Base-by-base conservation (phyloP, 257 asterid genomes). In the Salvia rosmarinus region DNA sequence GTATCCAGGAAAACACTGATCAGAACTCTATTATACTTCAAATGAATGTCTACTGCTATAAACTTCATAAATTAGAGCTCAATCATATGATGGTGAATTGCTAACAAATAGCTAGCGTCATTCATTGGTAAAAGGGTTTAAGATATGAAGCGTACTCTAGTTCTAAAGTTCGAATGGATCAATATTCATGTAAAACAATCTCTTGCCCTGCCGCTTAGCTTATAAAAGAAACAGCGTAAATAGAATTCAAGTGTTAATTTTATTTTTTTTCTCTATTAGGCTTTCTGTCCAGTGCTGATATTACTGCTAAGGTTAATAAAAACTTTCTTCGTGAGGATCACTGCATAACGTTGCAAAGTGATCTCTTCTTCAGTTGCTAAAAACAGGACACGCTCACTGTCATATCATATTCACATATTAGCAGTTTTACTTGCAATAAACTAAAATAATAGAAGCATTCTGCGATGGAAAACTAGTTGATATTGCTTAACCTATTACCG, bases 1-100 rank as follows among this genome's bases (percentile, higher is more conserved):
- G 70, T 9, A 37, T 71, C 44, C 71, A 75, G 20, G 58, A 54
- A 42, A 70, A 14, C 9, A 60, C 28, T 25, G 60, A 64, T 64
- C 52, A 58, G 72, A 32, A 13, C 32, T 23, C 59, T 57, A 14
- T 13, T 21, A 10, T n/a, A 64, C 37, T 14, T 20, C 20, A 4
- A 40, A 17, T 9, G 17, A 21, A 37, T 43, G 47, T 14, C 17
- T 23, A 42, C 11, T 17, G 11, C 49, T 13, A 30, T 25, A 59
- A 67, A 14, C 19, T 21, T 35, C n/a, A 49, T 37, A 40, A 30
- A 32, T 17, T 5, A 39, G 21, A 68, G 30, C 59, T 50, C 58
- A 17, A 37, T 58, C 16, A 21, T n/a, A 56, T 52, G 35, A 52
- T 40, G 57, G 10, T 39, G 12, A 39, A 39, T 32, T 5, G 5